Conservation (phyloP, 225 moss, liverwort and hornwort genomes). For the Physcomitrium patens region DNA sequence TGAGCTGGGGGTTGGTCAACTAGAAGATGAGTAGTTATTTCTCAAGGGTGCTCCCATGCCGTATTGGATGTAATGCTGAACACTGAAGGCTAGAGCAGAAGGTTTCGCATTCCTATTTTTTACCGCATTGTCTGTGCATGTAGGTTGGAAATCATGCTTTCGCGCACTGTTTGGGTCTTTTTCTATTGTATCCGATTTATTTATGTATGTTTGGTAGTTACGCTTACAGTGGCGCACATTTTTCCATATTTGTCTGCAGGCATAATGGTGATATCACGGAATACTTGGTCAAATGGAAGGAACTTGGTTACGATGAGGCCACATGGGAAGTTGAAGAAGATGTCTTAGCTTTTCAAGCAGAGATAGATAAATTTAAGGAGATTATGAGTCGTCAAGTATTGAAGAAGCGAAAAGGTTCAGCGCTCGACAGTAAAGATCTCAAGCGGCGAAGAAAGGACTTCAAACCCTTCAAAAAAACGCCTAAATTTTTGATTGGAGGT, state of each 20-base stretch:
- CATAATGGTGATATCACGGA: constrained; percentile 90
- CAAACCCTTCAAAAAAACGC: constrained; percentile 89
- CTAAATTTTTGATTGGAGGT: constrained; percentile 94
- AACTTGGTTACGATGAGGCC: constrained; percentile 92
- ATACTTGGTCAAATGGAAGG: constrained; percentile 98
- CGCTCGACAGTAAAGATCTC: constrained; percentile 82
- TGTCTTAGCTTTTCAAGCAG: constrained; percentile 79
- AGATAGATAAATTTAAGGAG: constrained; percentile 83
- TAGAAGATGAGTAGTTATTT: background rate
- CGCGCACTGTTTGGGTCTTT: background rate
- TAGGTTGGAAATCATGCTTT: constrained; percentile 10
- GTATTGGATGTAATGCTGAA: background rate
- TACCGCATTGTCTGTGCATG: background rate
- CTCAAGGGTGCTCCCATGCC: background rate
- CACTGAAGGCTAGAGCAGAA: background rate
- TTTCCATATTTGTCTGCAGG: constrained; percentile 45
- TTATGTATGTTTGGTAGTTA: background rate
- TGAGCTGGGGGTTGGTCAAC: background rate
- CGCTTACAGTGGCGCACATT: background rate
- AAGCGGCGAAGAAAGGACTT: constrained; percentile 88
- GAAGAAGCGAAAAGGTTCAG: constrained; percentile 79
- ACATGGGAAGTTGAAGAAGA: constrained; percentile 98
- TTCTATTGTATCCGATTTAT: background rate
- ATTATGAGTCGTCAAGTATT: constrained; percentile 62
- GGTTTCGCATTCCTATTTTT: background rate